phyloP scores from a whole-genome alignment of 148 eudicot species.

The Cornus kousa region DNA sequence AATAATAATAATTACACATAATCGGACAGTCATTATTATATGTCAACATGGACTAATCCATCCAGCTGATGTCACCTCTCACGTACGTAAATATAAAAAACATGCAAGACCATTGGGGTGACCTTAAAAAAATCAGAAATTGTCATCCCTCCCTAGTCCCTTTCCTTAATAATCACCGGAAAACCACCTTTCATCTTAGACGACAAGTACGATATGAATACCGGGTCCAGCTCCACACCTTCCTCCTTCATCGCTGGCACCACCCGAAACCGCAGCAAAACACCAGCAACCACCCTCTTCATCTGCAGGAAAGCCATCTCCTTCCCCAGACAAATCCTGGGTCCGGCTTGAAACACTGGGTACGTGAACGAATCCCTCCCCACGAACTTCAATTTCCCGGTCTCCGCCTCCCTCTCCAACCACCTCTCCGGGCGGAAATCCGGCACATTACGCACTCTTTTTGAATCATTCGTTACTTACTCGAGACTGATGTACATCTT shows the following conservation, averaged over 20 bases:
- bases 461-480: too few species aligned
- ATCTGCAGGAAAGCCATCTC: conserved; percentile 60
- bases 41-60: too few species aligned
- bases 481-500: too few species aligned
- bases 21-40: too few species aligned
- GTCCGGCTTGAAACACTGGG: conserved; percentile 57
- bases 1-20: too few species aligned
- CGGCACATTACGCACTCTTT: too few species aligned
- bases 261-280: conserved; percentile 38
- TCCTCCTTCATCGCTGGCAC: conserved; percentile 28
- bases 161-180: conserved; percentile 34
- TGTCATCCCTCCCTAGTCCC: conserved; percentile 1
- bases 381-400: conserved; percentile 21
- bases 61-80: too few species aligned
- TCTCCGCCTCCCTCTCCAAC: conserved; percentile 15
- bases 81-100: too few species aligned
- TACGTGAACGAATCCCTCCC: conserved; percentile 27
- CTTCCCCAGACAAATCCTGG: conserved; percentile 48
- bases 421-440: too few species aligned
- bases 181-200: conserved; percentile 48
- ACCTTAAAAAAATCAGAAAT: too few species aligned
- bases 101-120: too few species aligned
- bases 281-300: conserved; percentile 44
- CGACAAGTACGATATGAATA: conserved; percentile 30
- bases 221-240: conserved; percentile 37